Conservation (phyloP, 2,329 filamentous ascomycete genomes). For the Fusarium sterilihyphosum region DNA sequence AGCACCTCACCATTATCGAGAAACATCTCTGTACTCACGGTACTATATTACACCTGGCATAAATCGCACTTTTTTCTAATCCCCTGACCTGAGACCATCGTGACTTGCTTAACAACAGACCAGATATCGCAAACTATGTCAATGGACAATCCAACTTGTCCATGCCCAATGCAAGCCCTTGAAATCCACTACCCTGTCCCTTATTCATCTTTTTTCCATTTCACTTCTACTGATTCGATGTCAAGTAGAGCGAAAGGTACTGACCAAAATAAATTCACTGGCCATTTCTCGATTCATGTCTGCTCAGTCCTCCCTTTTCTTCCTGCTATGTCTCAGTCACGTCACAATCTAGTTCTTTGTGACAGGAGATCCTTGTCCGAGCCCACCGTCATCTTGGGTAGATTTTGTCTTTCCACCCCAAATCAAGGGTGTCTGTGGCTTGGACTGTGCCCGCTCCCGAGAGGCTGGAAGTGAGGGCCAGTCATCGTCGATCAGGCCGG, state of each 20-base stretch:
- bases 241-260: neutral
- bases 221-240: neutral
- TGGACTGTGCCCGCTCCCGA: conserved; percentile 39
- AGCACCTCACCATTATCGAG: neutral
- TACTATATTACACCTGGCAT: neutral
- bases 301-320: neutral
- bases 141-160: conserved; percentile 31
- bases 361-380: conserved; percentile 14
- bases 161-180: conserved; percentile 29
- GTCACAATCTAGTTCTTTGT: conserved; percentile 9
- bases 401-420: conserved; percentile 36
- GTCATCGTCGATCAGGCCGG: conserved; percentile 35
- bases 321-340: neutral
- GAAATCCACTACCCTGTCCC: neutral
- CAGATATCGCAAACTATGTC: conserved; percentile 5
- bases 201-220: neutral
- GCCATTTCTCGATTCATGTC: neutral
- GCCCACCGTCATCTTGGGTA: neutral
- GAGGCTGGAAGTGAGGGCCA: conserved; percentile 43
- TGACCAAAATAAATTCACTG: neutral
- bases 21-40: neutral
- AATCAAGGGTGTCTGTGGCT: conserved; percentile 31
- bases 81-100: neutral
- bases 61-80: neutral
- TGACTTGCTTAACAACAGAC: neutral